These are phyloP conservation scores for Blastobotrys serpentis DNA, from an alignment of 1,139 yeast genomes.

Conservation along the genomic window DNA sequence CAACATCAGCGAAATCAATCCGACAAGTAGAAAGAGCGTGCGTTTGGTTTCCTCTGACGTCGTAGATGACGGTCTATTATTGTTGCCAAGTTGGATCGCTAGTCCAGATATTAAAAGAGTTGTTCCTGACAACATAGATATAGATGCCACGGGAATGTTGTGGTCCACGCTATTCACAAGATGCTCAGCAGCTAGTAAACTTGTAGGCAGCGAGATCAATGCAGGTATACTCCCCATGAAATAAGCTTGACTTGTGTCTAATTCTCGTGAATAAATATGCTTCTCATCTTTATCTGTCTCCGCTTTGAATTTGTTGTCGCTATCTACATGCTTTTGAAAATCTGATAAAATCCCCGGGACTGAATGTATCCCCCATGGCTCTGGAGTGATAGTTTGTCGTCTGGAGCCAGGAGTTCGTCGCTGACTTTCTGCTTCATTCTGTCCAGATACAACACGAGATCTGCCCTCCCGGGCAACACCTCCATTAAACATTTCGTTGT, in stretches of 20 bases:
- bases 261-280: conserved; percentile 10
- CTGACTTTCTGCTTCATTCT: conserved; percentile 15
- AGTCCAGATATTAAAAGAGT: conserved; percentile 30
- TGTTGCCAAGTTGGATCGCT: conserved; percentile 26
- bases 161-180: conserved; percentile 20
- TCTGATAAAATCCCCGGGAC: conserved; percentile 41
- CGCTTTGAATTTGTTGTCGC: conserved; percentile 21
- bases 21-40: conserved; percentile 24
- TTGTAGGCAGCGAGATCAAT: conserved; percentile 39
- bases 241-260: conserved; percentile 14
- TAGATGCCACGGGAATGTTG: conserved; percentile 20
- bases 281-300: conserved; percentile 13
- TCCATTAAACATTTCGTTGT: neutral
- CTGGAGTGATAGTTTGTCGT: conserved; percentile 25
- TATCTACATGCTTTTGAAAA: conserved; percentile 38
- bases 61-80: conserved; percentile 1
- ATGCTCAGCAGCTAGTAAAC: conserved; percentile 33
- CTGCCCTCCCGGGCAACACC: neutral
- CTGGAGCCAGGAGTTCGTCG: conserved; percentile 25
- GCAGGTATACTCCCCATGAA: conserved; percentile 38
- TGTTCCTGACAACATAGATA: conserved; percentile 30
- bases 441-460: conserved; percentile 9
- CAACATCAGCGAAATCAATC: conserved; percentile 26
- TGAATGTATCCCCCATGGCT: conserved; percentile 41
- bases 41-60: conserved; percentile 14